Percentiles rank a stretch among this genome's conserved stretches.
Evolutionary conservation across 768 basidiomycete genomes (phyloP).

Genomic region (Postia placenta): DNA sequence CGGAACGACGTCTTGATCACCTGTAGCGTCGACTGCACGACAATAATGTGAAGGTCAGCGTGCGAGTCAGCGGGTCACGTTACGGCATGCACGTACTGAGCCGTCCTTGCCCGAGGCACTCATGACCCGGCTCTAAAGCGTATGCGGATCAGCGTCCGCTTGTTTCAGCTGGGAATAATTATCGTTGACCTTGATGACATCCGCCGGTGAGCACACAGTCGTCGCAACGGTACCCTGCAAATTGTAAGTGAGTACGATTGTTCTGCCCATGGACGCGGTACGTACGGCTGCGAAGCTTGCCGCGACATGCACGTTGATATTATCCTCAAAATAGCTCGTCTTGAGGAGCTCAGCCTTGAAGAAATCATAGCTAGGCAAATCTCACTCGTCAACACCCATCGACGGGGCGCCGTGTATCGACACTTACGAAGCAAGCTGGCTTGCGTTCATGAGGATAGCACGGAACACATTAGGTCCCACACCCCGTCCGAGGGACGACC

Average conservation of each 20-base stretch:
- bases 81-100: background rate
- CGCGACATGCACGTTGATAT: constrained; percentile 76
- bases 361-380: constrained; percentile 66
- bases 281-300: constrained; percentile 82
- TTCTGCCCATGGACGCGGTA: too few species aligned
- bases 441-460: constrained; percentile 86
- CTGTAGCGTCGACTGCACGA: constrained; percentile 56
- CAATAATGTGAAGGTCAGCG: background rate
- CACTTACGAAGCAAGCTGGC: constrained; percentile 82
- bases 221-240: constrained; percentile 79
- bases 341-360: constrained; percentile 82
- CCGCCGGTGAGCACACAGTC: constrained; percentile 84
- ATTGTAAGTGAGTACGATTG: background rate
- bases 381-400: too few species aligned
- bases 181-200: constrained; percentile 62
- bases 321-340: constrained; percentile 69
- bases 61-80: too few species aligned
- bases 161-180: background rate
- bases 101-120: constrained; percentile 75
- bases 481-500: constrained; percentile 69
- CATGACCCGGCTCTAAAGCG: constrained; percentile 72
- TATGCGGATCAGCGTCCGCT: background rate
- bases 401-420: too few species aligned
- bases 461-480: constrained; percentile 82
- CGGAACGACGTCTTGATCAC: constrained; percentile 65